These are phyloP conservation scores for Phytophthora hybrid DNA, from an alignment of 352 stramenopile species.

Conservation along the genomic window DNA sequence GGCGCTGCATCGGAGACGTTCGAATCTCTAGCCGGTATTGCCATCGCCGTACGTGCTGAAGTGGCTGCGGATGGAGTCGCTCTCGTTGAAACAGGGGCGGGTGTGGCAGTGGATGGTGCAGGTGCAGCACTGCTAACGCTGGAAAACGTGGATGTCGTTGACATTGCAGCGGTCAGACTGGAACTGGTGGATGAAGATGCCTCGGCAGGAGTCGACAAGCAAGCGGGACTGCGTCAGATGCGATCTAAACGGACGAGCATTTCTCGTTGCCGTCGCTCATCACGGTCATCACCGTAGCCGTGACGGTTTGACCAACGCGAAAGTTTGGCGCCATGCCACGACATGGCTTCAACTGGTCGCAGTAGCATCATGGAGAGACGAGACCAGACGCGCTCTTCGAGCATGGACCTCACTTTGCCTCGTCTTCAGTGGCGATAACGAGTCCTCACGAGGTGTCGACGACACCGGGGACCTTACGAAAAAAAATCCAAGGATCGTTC, in stretches of 20 bases:
- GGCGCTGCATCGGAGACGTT: constrained; percentile 4
- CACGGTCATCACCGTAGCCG: constrained; percentile 6
- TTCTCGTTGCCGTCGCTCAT: not conserved
- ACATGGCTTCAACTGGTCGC: constrained; percentile 23
- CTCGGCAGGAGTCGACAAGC: constrained; percentile 1
- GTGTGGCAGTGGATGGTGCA: constrained; percentile 9
- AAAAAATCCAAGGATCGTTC: constrained; percentile 9
- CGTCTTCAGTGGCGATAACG: constrained; percentile 10
- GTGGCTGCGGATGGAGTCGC: not conserved
- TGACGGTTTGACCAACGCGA: constrained; percentile 22
- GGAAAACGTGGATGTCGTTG: not conserved
- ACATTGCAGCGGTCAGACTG: not conserved
- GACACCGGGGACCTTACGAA: constrained; percentile 3
- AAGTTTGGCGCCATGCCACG: constrained; percentile 31
- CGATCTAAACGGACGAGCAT: constrained; percentile 19
- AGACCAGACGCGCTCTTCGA: constrained; percentile 8
- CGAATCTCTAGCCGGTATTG: not conserved
- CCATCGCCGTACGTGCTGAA: constrained; percentile 3
- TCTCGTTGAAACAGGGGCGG: constrained; percentile 6
- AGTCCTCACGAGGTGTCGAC: constrained; percentile 27
- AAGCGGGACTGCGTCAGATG: constrained; percentile 16
- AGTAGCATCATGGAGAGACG: constrained; percentile 37
- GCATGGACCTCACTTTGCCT: not conserved
- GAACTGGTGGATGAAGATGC: not conserved
- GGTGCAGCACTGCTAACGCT: constrained; percentile 6